Conservation (phyloP, 1,284 basidiomycete species). For the Sanghuangporus sanghuang region DNA sequence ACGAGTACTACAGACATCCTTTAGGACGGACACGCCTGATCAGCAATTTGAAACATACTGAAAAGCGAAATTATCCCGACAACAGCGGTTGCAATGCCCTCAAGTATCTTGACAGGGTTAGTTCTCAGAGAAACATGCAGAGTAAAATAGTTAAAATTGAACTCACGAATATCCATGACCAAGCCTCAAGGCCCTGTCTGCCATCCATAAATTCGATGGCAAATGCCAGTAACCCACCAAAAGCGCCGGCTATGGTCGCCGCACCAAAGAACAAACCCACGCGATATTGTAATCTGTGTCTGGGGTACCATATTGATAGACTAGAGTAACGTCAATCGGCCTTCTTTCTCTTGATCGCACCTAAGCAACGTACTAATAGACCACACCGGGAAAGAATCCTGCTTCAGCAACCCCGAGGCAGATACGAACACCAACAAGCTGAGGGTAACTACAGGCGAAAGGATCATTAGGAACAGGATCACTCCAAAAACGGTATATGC, state of each 20-base stretch:
- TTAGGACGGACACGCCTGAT: not conserved
- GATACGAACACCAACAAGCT: constrained; percentile 31
- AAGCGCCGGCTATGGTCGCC: constrained; percentile 30
- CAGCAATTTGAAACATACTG: constrained; percentile 29
- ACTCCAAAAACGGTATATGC: not conserved
- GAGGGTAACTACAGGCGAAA: constrained; percentile 28
- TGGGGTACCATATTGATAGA: constrained; percentile 48
- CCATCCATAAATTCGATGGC: constrained; percentile 41
- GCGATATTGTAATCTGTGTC: constrained; percentile 43
- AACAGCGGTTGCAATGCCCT: constrained; percentile 46
- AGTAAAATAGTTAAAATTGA: not conserved
- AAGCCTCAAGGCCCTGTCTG: constrained; percentile 33
- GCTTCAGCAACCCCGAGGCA: constrained; percentile 63
- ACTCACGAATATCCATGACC: constrained; percentile 45
- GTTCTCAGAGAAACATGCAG: not conserved
- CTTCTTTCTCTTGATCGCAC: not conserved
- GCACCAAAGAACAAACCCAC: constrained; percentile 40
- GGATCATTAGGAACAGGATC: constrained; percentile 36
- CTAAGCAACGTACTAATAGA: constrained; percentile 43
- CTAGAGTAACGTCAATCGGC: constrained; percentile 21
- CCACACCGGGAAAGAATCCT: constrained; percentile 64
- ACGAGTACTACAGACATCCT: constrained; percentile 37
- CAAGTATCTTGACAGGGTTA: constrained; percentile 38
- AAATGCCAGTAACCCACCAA: constrained; percentile 37
- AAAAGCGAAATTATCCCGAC: constrained; percentile 41